phyloP scores from a whole-genome alignment of 257 asterid species.

The Solanum arcanum region DNA sequence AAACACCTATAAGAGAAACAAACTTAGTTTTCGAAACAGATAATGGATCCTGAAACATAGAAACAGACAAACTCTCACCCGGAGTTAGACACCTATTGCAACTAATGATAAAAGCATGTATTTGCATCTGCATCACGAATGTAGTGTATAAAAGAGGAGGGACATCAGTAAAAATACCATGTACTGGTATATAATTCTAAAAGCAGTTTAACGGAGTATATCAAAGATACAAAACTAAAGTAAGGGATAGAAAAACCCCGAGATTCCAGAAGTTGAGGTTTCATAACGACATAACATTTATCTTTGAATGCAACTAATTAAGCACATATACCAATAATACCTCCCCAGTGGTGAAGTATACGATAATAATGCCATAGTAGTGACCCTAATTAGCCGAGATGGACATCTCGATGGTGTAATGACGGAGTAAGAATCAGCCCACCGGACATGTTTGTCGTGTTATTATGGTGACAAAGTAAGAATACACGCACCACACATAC shows the following conservation, averaged over 20 bases:
- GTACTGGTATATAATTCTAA: not conserved
- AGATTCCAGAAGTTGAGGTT: not conserved
- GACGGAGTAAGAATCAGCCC: not conserved
- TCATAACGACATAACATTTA: no score
- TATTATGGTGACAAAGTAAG: not conserved
- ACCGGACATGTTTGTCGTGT: not conserved
- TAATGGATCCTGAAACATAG: not conserved
- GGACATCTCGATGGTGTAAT: not conserved
- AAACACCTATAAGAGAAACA: not conserved
- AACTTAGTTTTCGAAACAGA: not conserved
- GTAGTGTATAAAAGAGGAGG: no score
- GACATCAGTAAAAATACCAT: not conserved
- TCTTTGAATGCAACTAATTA: no score
- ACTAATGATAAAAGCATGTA: no score
- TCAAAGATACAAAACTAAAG: not conserved
- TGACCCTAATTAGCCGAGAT: not conserved
- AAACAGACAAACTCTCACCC: not conserved
- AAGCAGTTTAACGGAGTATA: no score
- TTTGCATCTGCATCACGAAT: not conserved
- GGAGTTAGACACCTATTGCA: not conserved
- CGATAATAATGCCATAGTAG: not conserved
- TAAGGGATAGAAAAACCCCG: not conserved
- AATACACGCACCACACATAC: not conserved
- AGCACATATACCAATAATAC: not conserved
- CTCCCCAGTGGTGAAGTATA: not conserved